Base-by-base conservation (phyloP, 2,329 filamentous ascomycete species). In the Pseudocercospora musae region DNA sequence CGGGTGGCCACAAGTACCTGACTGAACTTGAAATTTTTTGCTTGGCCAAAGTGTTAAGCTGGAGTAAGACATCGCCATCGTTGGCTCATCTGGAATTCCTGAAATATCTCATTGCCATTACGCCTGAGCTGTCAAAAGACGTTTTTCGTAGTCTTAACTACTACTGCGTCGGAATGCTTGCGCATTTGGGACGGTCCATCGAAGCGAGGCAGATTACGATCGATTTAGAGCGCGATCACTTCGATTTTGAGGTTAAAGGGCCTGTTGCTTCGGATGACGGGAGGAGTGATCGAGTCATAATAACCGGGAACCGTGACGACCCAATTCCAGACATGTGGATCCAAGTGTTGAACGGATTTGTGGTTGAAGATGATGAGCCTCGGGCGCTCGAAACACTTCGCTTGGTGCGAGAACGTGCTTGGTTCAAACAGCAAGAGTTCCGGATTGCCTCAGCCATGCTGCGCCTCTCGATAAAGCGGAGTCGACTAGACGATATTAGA, bases 401-500 rank as follows among this genome's bases (percentile, higher is more conserved):
- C 8, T 79, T 85, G 50, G 79, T 88, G 44, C 77, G 83, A 58
- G 75, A 78, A 10, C 57, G 58, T 13, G 46, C 52, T 4, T 60
- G 44, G 55, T 15, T 46, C 18, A 23, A 42, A 6, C 13, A 33
- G 9, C 11, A 49, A 37, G 11, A 33, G 5, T 25, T 40, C 27
- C 59, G 9, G 21, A 54, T 1, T 50, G 20, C 40, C 42, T 10
- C 25, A 8, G 20, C 29, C 6, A 65, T 71, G 63, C 59, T 87
- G 2, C 75, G 74, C 0, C 89, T 89, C 68, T 92, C 88, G 69
- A 84, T 88, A 1, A 74, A 79, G 11, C 81, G 80, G 49, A 78
- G 87, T 67, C 79, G 86, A 52, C 72, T 89, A 3, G 74, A 80
- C n/a, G 83, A 85, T 64, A 87, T 87, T 2, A 87, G 89, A 70